Evolutionary conservation across 768 basidiomycete genomes (phyloP), one percentile per base, ranked within the genome.

Genomic region (Russula earlei): DNA sequence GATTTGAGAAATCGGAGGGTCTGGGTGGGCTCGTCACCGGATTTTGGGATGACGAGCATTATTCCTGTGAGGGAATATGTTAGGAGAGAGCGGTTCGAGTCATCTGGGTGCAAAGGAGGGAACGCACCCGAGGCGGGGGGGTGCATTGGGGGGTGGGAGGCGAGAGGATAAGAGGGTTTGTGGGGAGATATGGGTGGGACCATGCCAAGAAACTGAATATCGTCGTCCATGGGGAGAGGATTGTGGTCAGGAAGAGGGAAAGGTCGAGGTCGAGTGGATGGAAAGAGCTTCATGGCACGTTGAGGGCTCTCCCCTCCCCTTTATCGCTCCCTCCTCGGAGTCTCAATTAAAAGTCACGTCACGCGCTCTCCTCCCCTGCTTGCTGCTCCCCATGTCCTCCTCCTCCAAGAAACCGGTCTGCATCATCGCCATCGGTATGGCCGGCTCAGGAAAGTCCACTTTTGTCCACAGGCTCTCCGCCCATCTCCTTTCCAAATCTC

Each of bases 391-490:
- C 20, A 46, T 52, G 42, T n/a, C 42, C 17, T n/a, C n/a, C n/a
- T n/a, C n/a, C 10, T n/a, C 45, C 14, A 70, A 82, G 64, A 82
- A 89, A 65, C 90, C 92, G 0, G 77, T 84, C 7, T 83, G 87
- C 5, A 89, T 96, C 51, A 84, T 96, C 62, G 85, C 88, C 40
- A 94, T 96, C 59, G 93, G 93, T 20, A 95, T 95, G 91, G 94
- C 93, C 0, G 94, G 94, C 5, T 91, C 91, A 3, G 95, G 95
- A 58, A 98, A 98, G 74, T 97, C 96, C 6, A 97, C 95, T 3
- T 90, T 99, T 67, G 90, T 99, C 19, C 91, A 96, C 63, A 82
- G 91, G 33, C 84, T 98, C 54, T 97, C 95, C 69, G 87, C 94
- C 14, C 81, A 97, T 72, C 74, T 98, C 45, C 90, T 95, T 71